phyloP scores from a whole-genome alignment of 2,329 filamentous ascomycete species.

The Incumbomyces lentus region DNA sequence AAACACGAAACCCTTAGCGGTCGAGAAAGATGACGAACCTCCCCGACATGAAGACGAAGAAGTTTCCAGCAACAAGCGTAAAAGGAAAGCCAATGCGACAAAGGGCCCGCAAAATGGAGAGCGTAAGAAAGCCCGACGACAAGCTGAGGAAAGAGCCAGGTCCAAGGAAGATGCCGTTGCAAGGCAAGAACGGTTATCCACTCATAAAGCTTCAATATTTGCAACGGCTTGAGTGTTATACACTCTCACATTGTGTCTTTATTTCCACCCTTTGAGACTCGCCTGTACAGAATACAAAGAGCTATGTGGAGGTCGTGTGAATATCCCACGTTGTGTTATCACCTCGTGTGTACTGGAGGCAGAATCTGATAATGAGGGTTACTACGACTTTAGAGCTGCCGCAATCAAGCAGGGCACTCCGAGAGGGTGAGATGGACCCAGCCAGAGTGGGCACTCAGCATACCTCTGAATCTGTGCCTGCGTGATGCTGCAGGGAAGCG shows the following conservation, averaged over 20 bases:
- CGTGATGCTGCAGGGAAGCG: no score
- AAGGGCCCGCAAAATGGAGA: conserved; percentile 19
- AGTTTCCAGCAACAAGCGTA: conserved; percentile 14
- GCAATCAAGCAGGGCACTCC: no score
- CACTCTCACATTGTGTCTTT: not conserved
- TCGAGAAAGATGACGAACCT: conserved; percentile 29
- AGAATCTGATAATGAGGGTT: no score
- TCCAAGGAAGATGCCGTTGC: conserved; percentile 10
- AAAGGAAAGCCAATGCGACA: conserved; percentile 15
- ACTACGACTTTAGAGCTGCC: no score
- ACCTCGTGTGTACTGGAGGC: no score
- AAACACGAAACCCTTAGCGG: conserved; percentile 56
- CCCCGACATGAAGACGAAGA: conserved; percentile 13
- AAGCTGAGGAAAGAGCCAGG: conserved; percentile 9
- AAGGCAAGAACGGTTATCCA: conserved; percentile 16
- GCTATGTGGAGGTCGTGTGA: no score
- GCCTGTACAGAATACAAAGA: no score
- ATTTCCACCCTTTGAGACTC: no score
- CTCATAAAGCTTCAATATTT: conserved; percentile 17
- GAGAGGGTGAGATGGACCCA: not conserved
- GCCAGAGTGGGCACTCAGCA: no score
- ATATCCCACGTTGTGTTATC: no score
- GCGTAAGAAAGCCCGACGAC: conserved; percentile 16
- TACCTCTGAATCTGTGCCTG: no score
- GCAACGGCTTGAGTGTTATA: not conserved